Evolutionary conservation across 352 stramenopile species (phyloP), one percentile per base, ranked within the genome.

Genomic region (Pythium guiyangense): DNA sequence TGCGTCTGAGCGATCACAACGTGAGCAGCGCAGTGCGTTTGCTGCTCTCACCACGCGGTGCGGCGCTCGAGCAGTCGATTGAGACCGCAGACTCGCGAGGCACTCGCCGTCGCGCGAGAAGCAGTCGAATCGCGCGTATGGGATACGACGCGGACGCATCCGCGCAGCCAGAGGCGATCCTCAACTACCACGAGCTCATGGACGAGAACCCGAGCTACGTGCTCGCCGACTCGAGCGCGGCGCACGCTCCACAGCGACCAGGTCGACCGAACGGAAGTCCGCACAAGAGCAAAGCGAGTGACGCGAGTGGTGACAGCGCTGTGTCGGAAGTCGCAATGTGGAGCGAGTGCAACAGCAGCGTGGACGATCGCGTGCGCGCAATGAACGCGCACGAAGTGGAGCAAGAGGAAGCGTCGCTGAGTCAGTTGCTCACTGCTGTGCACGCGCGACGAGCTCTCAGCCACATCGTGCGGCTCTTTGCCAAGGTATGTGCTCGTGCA

Each of bases 171-270:
- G 59, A 61, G 6, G 40, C 50, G 49, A 17, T 61, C 26, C 60
- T 82, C 47, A 84, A 71, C 27, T 73, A 86, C 6, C 82, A 92
- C 67, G 83, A 91, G 22, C 66, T 87, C 8, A 73, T 77, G 22
- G 83, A 91, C 14, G 84, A 95, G 52, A 95, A 95, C 44, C 70
- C 78, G 29, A 94, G 78, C 40, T 95, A 94, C 29, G 62, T 65
- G 26, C 69, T 95, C 10, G 49, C 68, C 5, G 84, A 95, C 53
- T 81, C 79, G 1, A 91, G 81, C 43, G 64, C 69, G 2, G 35
- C 66, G 10, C 70, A 64, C 17, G 49, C 20, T 34, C 68, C 42
- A 12, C 64, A 71, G 31, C 46, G 48, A 50, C 50, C 54, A 29
- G 17, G 34, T 14, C 66, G 69, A 64, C 67, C 63, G 20, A 61